A percentile compares a stretch with the other conserved stretches of the same genome.
Evolutionary conservation across 2,329 filamentous ascomycete species (phyloP).

Genomic region (Aspergillus quadricinctus): DNA sequence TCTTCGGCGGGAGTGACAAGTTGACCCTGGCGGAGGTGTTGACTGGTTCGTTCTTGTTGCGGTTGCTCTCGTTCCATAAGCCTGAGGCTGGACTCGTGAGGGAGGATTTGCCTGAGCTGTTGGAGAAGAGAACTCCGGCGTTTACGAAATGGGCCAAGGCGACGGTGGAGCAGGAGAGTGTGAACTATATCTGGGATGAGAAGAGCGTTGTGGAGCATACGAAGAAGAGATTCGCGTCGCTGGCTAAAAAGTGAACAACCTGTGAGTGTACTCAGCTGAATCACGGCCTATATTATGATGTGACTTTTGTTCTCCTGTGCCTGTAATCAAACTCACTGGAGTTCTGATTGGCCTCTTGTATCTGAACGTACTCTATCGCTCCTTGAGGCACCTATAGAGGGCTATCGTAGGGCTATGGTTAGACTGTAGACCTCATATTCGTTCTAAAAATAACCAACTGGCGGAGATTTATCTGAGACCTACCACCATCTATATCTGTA

Average conservation of each 20-base stretch:
- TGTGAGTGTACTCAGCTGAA: neutral
- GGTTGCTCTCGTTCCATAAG: constrained; percentile 54
- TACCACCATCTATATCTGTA: too few species aligned
- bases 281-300: neutral
- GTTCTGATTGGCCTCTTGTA: too few species aligned
- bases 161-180: constrained; percentile 60
- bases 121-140: constrained; percentile 56
- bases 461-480: too few species aligned
- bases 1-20: constrained; percentile 60
- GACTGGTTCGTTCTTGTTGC: constrained; percentile 57
- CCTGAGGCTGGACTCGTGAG: constrained; percentile 48
- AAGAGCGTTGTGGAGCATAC: constrained; percentile 40
- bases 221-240: constrained; percentile 39
- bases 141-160: constrained; percentile 65
- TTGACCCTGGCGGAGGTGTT: constrained; percentile 67
- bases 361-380: too few species aligned
- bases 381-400: too few species aligned
- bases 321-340: too few species aligned
- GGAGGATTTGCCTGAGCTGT: constrained; percentile 43
- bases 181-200: constrained; percentile 60
- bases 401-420: too few species aligned
- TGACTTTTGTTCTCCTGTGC: neutral
- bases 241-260: neutral
- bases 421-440: neutral
- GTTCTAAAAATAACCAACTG: neutral